phyloP scores from a whole-genome alignment of 495 filamentous ascomycete genomes.

The Xeromyces bisporus region DNA sequence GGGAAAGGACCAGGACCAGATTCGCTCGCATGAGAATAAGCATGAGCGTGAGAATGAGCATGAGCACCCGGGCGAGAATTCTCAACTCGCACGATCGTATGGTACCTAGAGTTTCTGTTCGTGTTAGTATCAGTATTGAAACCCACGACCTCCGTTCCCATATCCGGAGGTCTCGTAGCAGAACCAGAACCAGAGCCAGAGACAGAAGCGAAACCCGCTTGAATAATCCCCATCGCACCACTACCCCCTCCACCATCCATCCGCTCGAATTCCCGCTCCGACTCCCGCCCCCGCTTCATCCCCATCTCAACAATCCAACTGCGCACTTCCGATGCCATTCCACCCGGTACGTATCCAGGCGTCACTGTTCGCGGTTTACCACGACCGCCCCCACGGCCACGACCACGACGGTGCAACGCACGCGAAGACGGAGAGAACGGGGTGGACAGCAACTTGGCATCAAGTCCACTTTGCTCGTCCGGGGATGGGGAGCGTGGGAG shows the following conservation, averaged over 20 bases:
- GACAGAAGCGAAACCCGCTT: too few relatives aligned
- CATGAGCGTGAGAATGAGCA: too few relatives aligned
- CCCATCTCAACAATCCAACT: conserved; percentile 29
- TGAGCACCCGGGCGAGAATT: conserved; percentile 7
- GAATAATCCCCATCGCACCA: too few relatives aligned
- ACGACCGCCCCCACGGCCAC: too few relatives aligned
- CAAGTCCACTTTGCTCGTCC: too few relatives aligned
- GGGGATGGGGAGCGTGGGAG: conserved; percentile 26
- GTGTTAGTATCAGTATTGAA: too few relatives aligned
- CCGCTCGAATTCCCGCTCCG: too few relatives aligned
- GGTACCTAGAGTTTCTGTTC: conserved; percentile 10
- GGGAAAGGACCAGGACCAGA: too few relatives aligned
- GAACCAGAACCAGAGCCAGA: background rate
- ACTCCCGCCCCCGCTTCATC: conserved; percentile 14
- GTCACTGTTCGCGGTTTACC: conserved; percentile 12
- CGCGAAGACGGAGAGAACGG: conserved; percentile 27
- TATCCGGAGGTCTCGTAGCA: background rate
- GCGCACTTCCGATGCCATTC: conserved; percentile 27
- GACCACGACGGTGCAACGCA: conserved; percentile 17
- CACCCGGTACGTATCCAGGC: conserved; percentile 18
- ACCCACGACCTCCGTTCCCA: too few relatives aligned
- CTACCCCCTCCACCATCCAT: too few relatives aligned
- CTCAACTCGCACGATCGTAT: conserved; percentile 8
- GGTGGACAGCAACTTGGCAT: conserved; percentile 13
- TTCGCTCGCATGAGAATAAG: too few relatives aligned